These are phyloP conservation scores for Agaricus sinodeliciosus DNA, from an alignment of 768 basidiomycete species.

Conservation along the genomic window DNA sequence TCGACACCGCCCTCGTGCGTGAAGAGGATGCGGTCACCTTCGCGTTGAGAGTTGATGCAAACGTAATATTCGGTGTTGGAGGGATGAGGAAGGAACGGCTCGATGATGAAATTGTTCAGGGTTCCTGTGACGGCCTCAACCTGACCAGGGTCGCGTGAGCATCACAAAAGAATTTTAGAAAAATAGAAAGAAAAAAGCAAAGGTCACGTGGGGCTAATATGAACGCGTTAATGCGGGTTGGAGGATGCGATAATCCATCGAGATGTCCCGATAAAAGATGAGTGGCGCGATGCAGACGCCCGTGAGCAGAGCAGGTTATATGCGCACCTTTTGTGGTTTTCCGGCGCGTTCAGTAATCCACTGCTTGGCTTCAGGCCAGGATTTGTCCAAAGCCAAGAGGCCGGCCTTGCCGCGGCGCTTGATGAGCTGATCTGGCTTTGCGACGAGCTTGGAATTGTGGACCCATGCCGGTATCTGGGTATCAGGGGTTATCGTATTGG, in stretches of 20 bases:
- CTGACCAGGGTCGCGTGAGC: constrained; percentile 27
- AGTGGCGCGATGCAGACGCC: not conserved
- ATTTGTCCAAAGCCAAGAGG: constrained; percentile 89
- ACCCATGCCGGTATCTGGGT: constrained; percentile 72
- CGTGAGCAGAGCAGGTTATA: constrained; percentile 14
- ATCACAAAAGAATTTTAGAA: not conserved
- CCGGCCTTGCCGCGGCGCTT: constrained; percentile 99
- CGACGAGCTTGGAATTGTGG: constrained; percentile 82
- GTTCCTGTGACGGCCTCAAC: constrained; percentile 94
- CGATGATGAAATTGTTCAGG: constrained; percentile 95
- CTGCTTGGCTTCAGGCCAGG: constrained; percentile 76
- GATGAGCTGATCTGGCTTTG: constrained; percentile 97
- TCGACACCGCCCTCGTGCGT: constrained; percentile 99
- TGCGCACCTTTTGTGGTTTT: constrained; percentile 81
- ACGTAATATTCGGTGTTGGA: constrained; percentile 95
- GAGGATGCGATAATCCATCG: constrained; percentile 10
- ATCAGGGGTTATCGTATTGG: constrained; percentile 47
- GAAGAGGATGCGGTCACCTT: constrained; percentile 96
- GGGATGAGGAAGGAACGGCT: constrained; percentile 97
- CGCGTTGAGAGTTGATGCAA: constrained; percentile 92
- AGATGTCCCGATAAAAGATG: constrained; percentile 7
- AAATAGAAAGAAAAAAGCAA: not conserved
- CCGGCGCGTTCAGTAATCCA: constrained; percentile 90
- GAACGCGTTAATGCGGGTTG: constrained; percentile 5
- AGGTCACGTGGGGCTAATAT: constrained; percentile 19